phyloP scores from a whole-genome alignment of 1,284 basidiomycete species.

The Sutorius eximius region DNA sequence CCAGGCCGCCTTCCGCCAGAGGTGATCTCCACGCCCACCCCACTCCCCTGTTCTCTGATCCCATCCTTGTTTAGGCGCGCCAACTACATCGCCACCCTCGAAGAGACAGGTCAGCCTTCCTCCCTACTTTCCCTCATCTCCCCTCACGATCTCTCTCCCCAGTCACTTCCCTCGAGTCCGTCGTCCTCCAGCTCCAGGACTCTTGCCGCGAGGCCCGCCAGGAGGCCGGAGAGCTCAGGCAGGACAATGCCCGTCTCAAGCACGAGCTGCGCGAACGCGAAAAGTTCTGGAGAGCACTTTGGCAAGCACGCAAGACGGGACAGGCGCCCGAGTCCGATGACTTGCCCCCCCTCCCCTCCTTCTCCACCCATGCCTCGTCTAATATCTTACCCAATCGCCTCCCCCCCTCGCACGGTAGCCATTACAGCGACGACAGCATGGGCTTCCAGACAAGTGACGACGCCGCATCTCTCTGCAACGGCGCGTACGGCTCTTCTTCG shows the following conservation, averaged over 20 bases:
- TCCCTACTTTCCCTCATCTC: constrained; percentile 15
- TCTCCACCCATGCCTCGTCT: constrained; percentile 32
- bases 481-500: constrained; percentile 42
- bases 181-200: constrained; percentile 78
- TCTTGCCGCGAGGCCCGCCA: constrained; percentile 67
- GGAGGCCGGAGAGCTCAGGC: constrained; percentile 56
- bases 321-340: constrained; percentile 57
- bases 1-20: constrained; percentile 52
- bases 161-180: constrained; percentile 76
- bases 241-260: constrained; percentile 63
- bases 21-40: constrained; percentile 18
- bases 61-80: constrained; percentile 62
- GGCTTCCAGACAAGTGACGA: constrained; percentile 49
- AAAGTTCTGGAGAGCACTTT: constrained; percentile 66
- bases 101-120: constrained; percentile 69
- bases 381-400: constrained; percentile 22
- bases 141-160: constrained; percentile 15
- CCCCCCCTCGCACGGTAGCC: constrained; percentile 35
- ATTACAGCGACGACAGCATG: constrained; percentile 42
- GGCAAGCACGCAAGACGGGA: constrained; percentile 56
- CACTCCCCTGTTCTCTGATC: constrained; percentile 22
- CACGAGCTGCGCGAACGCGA: constrained; percentile 69
- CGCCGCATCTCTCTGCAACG: constrained; percentile 42
- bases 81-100: constrained; percentile 84
- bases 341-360: constrained; percentile 51